Evolutionary conservation across 2,329 filamentous ascomycete genomes (phyloP).

Genomic region (Sclerotinia trifoliorum): DNA sequence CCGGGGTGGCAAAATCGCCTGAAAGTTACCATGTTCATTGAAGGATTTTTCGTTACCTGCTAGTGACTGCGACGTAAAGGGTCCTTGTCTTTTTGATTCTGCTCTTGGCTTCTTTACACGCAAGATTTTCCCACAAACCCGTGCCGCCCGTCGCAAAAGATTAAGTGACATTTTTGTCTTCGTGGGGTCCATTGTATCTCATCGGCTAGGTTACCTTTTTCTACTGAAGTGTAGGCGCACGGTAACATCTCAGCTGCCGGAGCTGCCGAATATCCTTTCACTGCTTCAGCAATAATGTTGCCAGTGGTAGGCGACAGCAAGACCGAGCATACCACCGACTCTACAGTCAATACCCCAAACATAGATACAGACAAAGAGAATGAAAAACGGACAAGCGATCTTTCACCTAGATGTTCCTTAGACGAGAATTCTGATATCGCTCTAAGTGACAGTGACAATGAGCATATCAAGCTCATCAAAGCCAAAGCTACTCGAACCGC

Average conservation of each 20-base stretch:
- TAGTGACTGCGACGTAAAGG: neutral
- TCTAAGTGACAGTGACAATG: neutral
- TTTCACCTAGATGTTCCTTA: neutral
- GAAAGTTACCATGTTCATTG: neutral
- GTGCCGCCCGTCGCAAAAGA: neutral
- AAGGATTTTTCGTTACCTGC: neutral
- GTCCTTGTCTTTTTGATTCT: neutral
- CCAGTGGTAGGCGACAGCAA: slow-evolving; percentile 1
- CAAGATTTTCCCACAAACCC: neutral
- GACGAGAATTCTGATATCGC: neutral
- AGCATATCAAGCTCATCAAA: neutral
- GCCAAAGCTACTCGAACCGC: neutral
- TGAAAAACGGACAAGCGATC: neutral
- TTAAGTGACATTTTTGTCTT: neutral
- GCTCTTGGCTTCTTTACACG: neutral
- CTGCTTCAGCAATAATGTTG: neutral
- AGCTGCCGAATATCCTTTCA: neutral
- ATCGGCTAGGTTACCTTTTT: neutral
- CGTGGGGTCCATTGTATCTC: neutral
- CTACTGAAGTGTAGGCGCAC: neutral
- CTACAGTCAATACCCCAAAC: neutral
- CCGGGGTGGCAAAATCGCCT: neutral
- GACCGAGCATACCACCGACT: neutral
- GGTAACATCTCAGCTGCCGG: neutral
- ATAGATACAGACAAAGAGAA: neutral